Evolutionary conservation across 2,329 filamentous ascomycete genomes (phyloP).

Genomic region (Cryphonectria carpinicola): DNA sequence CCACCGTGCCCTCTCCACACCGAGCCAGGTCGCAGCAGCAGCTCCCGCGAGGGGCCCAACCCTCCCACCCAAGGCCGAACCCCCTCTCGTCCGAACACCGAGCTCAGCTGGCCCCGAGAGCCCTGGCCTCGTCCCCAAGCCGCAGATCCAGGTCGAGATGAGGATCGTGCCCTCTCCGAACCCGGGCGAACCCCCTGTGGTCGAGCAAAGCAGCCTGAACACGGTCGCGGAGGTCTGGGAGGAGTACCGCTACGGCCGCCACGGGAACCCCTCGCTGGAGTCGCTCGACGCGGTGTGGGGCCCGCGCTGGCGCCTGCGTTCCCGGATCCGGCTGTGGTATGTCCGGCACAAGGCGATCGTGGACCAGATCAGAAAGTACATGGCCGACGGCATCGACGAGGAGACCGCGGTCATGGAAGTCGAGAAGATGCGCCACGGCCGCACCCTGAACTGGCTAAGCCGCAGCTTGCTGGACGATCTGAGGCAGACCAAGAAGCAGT

Average conservation of each 20-base stretch:
- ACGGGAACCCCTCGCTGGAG: conserved; percentile 43
- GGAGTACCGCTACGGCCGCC: conserved; percentile 42
- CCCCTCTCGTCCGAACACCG: neutral
- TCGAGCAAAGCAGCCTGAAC: conserved; percentile 40
- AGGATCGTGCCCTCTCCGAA: conserved; percentile 19
- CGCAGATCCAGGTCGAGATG: conserved; percentile 17
- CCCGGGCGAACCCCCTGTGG: conserved; percentile 37
- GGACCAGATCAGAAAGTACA: conserved; percentile 44
- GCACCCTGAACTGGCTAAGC: conserved; percentile 44
- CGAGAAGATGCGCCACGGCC: conserved; percentile 41
- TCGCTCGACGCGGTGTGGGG: conserved; percentile 41
- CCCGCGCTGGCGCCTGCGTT: conserved; percentile 43
- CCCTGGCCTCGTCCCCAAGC: neutral
- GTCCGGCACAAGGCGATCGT: conserved; percentile 44
- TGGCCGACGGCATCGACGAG: conserved; percentile 42
- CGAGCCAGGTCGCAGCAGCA: neutral
- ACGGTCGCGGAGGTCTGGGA: conserved; percentile 44
- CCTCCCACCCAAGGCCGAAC: conserved; percentile 1
- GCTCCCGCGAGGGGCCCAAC: neutral
- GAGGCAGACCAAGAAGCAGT: conserved; percentile 36
- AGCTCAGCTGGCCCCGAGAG: neutral
- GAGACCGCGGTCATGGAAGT: conserved; percentile 41
- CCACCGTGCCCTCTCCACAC: neutral
- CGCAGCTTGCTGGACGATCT: conserved; percentile 42
- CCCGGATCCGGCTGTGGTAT: conserved; percentile 44